phyloP scores from a whole-genome alignment of 805 yeast species.

The Cyberlindnera mississippiensis region DNA sequence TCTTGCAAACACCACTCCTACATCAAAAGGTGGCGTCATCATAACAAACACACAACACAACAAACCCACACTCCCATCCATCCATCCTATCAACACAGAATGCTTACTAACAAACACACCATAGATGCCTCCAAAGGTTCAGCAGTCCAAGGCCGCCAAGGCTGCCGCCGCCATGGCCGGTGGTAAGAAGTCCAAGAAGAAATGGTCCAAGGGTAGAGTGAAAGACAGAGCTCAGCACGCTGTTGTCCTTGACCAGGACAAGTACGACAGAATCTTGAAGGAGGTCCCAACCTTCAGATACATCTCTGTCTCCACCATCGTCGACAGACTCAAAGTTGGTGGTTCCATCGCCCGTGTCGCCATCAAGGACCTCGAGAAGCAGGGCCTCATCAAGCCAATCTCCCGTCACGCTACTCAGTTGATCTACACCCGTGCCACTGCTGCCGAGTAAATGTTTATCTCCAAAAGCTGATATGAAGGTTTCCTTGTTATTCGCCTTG shows the following conservation, averaged over 20 bases:
- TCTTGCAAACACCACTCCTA: background rate
- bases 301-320: constrained; percentile 96
- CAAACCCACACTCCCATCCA: background rate
- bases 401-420: constrained; percentile 94
- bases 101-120: constrained; percentile 21
- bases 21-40: background rate
- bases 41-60: background rate
- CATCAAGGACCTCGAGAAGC: constrained; percentile 88
- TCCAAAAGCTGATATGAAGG: background rate
- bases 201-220: constrained; percentile 99
- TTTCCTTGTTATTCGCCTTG: constrained; percentile 4
- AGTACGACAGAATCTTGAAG: constrained; percentile 98
- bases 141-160: constrained; percentile 99
- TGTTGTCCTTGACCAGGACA: constrained; percentile 95
- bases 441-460: constrained; percentile 45
- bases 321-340: constrained; percentile 98
- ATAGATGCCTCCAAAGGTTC: constrained; percentile 98
- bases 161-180: constrained; percentile 99
- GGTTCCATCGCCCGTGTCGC: constrained; percentile 99
- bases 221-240: constrained; percentile 99
- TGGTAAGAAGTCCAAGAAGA: constrained; percentile 99
- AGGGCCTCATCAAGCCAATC: constrained; percentile 93
- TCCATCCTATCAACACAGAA: background rate
- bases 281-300: constrained; percentile 99
- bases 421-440: constrained; percentile 85